Conservation (phyloP, 208 protist genomes). For the Angomonas deanei region DNA sequence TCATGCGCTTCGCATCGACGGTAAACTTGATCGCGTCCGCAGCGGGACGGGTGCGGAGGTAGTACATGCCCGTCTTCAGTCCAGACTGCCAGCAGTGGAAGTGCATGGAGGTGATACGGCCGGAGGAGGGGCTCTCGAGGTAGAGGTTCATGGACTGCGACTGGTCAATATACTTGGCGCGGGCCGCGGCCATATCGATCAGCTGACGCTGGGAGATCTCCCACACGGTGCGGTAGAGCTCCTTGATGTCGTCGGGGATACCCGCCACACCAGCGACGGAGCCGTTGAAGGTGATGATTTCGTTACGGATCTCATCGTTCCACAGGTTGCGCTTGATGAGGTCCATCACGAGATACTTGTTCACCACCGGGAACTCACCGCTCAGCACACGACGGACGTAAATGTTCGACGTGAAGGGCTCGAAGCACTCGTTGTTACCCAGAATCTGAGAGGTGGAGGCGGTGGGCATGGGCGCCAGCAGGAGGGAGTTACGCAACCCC, state of each 20-base stretch:
- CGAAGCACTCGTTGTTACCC: conserved; percentile 99
- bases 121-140: conserved; percentile 92
- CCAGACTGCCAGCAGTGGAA: conserved; percentile 98
- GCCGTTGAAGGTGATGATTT: conserved; percentile 95
- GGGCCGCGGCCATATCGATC: conserved; percentile 98
- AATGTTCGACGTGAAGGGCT: conserved; percentile 99
- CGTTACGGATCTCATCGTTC: conserved; percentile 91
- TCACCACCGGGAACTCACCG: conserved; percentile 99
- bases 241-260: conserved; percentile 95
- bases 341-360: conserved; percentile 97
- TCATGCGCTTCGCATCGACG: conserved; percentile 90
- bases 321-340: conserved; percentile 94
- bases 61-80: conserved; percentile 99
- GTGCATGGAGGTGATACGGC: conserved; percentile 99
- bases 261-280: conserved; percentile 91
- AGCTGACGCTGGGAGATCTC: conserved; percentile 96
- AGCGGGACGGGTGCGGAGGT: conserved; percentile 95
- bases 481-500: conserved; percentile 97
- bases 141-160: conserved; percentile 98
- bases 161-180: conserved; percentile 99
- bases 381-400: conserved; percentile 97
- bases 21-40: conserved; percentile 99
- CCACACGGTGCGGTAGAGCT: conserved; percentile 99
- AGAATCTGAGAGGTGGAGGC: conserved; percentile 99
- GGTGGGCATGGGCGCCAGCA: conserved; percentile 99